Evolutionary conservation across 768 basidiomycete genomes (phyloP).

Genomic region (Clitopilus passeckerianus): DNA sequence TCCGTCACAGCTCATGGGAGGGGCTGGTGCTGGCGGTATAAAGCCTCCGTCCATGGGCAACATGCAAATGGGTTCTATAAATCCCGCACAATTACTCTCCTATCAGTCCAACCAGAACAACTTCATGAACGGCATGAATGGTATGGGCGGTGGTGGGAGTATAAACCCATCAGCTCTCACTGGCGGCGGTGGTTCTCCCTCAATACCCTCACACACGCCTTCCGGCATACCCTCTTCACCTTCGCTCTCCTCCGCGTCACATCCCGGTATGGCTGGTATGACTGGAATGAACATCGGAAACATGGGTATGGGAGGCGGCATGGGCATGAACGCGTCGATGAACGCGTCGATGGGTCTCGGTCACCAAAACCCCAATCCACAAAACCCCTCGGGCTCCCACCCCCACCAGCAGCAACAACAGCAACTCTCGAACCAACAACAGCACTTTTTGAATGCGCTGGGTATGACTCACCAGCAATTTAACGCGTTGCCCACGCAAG

Average conservation of each 20-base stretch:
- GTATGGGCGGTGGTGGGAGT: background rate
- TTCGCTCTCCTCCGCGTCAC: background rate
- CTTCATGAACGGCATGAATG: constrained; percentile 2
- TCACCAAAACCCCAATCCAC: constrained; percentile 8
- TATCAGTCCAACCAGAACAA: constrained; percentile 2
- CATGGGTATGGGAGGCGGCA: constrained; percentile 9
- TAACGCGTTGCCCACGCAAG: constrained; percentile 9
- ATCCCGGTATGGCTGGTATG: background rate
- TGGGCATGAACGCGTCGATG: constrained; percentile 16
- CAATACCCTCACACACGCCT: background rate
- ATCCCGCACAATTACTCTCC: background rate
- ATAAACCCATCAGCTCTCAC: background rate
- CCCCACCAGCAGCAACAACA: constrained; percentile 1
- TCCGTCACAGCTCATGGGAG: background rate
- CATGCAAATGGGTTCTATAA: background rate
- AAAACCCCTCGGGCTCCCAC: background rate
- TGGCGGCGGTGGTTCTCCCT: background rate
- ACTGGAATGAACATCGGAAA: background rate
- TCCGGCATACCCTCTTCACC: background rate
- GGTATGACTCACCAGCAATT: constrained; percentile 9
- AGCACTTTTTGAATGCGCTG: constrained; percentile 7
- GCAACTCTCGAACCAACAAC: background rate
- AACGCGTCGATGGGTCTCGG: background rate
- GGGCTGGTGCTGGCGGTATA: background rate
- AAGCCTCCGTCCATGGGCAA: background rate